Evolutionary conservation across 768 basidiomycete species (phyloP).

Genomic region (Amanita molliuscula): DNA sequence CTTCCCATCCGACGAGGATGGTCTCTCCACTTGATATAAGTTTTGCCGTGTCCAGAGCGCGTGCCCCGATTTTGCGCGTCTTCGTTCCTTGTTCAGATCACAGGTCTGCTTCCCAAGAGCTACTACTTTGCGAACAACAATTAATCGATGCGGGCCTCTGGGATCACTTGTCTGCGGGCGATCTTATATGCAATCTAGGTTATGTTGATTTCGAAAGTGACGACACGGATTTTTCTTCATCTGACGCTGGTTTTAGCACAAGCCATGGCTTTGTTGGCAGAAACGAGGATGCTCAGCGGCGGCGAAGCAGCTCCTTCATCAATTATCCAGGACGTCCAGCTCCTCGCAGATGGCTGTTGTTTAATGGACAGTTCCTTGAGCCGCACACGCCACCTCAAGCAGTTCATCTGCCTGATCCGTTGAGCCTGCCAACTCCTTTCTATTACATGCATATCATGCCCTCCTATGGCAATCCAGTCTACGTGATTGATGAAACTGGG

Average conservation of each 20-base stretch:
- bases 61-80: conserved; percentile 65
- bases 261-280: not conserved
- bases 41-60: conserved; percentile 46
- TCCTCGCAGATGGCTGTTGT: conserved; percentile 56
- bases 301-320: not conserved
- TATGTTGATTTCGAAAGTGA: conserved; percentile 39
- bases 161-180: conserved; percentile 67
- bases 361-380: conserved; percentile 50
- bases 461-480: conserved; percentile 25
- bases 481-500: conserved; percentile 25
- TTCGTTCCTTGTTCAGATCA: conserved; percentile 63
- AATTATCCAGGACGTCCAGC: conserved; percentile 10
- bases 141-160: conserved; percentile 59
- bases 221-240: conserved; percentile 5
- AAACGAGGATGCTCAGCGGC: not conserved
- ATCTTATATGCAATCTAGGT: conserved; percentile 74
- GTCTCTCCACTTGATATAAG: conserved; percentile 51
- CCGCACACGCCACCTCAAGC: conserved; percentile 51
- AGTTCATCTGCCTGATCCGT: conserved; percentile 42
- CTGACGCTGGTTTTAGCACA: not conserved
- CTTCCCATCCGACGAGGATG: conserved; percentile 11
- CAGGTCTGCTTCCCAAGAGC: conserved; percentile 28
- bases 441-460: conserved; percentile 65
- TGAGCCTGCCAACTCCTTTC: conserved; percentile 62
- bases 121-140: conserved; percentile 58